Conservation (phyloP, 2,329 filamentous ascomycete species). For the Metarhizium album region DNA sequence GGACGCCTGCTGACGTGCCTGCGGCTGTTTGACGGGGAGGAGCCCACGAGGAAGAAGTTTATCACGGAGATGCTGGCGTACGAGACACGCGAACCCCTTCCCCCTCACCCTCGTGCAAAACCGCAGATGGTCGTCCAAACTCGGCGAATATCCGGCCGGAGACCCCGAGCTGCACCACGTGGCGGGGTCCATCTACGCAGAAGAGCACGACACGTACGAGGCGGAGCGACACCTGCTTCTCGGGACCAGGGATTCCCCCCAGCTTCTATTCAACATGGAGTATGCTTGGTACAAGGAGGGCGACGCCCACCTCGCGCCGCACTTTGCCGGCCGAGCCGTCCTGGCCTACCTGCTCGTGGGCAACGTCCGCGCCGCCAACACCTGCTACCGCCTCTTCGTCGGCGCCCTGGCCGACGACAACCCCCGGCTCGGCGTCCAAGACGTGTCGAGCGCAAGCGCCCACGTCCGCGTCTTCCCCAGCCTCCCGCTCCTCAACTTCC, state of each 20-base stretch:
- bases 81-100: too few relatives aligned
- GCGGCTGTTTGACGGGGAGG: conserved; percentile 67
- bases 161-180: conserved; percentile 94
- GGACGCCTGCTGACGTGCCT: conserved; percentile 68
- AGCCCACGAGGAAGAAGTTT: conserved; percentile 89
- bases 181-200: conserved; percentile 76
- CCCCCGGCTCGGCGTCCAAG: conserved; percentile 58
- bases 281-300: conserved; percentile 91
- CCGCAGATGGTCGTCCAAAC: conserved; percentile 66
- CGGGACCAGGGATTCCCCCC: conserved; percentile 80
- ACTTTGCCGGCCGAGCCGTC: conserved; percentile 77
- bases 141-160: conserved; percentile 78
- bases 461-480: conserved; percentile 80
- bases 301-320: conserved; percentile 74
- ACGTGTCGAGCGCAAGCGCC: conserved; percentile 62
- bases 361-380: conserved; percentile 82
- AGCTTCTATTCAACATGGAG: conserved; percentile 70
- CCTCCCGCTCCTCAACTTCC: conserved; percentile 89
- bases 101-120: background rate
- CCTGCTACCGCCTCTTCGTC: conserved; percentile 58
- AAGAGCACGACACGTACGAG: conserved; percentile 86
- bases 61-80: conserved; percentile 74
- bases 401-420: conserved; percentile 28
- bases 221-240: conserved; percentile 83
- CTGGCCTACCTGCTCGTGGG: conserved; percentile 85